Conservation (phyloP, 495 filamentous ascomycete species). For the Aspergillus olivimuriae region DNA sequence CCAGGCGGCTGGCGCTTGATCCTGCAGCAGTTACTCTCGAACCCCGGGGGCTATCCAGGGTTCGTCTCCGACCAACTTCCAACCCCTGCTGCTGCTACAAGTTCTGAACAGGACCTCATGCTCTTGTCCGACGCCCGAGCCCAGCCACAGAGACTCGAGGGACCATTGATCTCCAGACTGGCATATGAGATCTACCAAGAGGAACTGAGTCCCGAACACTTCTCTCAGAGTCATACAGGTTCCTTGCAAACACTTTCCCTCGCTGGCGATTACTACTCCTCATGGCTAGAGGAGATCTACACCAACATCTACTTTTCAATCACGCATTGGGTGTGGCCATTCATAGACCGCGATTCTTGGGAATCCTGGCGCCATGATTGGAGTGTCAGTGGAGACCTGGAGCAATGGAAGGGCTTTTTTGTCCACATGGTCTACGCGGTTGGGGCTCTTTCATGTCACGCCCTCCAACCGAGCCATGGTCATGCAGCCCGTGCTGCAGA, state of each 20-base stretch:
- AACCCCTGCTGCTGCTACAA: background rate
- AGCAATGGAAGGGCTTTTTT: slow-evolving; percentile 26
- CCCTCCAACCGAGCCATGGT: slow-evolving; percentile 17
- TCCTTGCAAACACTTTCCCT: slow-evolving; percentile 10
- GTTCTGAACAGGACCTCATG: background rate
- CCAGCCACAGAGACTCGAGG: background rate
- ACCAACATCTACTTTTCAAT: slow-evolving; percentile 28
- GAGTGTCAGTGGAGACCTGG: slow-evolving; percentile 6
- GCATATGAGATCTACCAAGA: background rate
- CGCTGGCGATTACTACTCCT: slow-evolving; percentile 4
- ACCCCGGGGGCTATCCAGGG: background rate
- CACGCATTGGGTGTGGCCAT: slow-evolving; percentile 29
- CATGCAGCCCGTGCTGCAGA: slow-evolving; percentile 21
- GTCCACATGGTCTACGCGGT: slow-evolving; percentile 29
- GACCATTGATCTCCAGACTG: background rate
- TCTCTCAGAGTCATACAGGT: slow-evolving; percentile 10
- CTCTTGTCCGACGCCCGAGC: background rate
- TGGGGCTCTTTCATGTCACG: slow-evolving; percentile 23
- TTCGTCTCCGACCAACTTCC: background rate
- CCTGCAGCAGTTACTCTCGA: background rate
- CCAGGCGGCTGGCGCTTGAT: background rate
- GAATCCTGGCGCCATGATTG: slow-evolving; percentile 20
- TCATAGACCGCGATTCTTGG: slow-evolving; percentile 22
- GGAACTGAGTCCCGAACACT: background rate
- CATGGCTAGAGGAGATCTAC: slow-evolving; percentile 25